These are phyloP conservation scores for Agrocybe praecox DNA, from an alignment of 768 basidiomycete genomes.

Conservation along the genomic window DNA sequence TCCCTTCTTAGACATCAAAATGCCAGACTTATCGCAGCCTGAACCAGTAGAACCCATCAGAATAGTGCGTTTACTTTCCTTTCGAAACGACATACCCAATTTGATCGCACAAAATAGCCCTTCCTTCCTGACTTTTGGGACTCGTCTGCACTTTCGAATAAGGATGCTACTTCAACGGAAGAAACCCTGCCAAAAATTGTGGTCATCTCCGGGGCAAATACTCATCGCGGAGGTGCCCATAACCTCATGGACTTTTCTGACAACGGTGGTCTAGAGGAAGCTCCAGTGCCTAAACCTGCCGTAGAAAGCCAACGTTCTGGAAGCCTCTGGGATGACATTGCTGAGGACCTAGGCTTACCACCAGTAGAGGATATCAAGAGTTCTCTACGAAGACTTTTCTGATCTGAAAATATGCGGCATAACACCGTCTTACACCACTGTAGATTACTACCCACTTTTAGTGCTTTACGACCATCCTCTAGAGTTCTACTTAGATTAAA, in stretches of 20 bases:
- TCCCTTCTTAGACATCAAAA: slow-evolving; percentile 45
- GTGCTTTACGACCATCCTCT: not conserved
- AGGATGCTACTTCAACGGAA: slow-evolving; percentile 16
- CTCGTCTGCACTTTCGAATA: slow-evolving; percentile 26
- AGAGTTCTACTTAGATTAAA: not conserved
- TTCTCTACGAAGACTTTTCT: slow-evolving; percentile 32
- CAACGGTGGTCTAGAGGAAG: not conserved
- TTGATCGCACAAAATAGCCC: slow-evolving; percentile 35
- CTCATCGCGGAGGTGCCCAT: slow-evolving; percentile 39
- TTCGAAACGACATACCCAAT: not conserved
- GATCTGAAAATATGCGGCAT: slow-evolving; percentile 13
- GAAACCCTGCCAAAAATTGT: slow-evolving; percentile 43
- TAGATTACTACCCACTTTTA: not conserved
- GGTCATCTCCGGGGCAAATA: slow-evolving; percentile 42
- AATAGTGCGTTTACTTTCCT: slow-evolving; percentile 53
- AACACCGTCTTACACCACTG: too few relatives aligned
- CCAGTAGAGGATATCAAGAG: slow-evolving; percentile 31
- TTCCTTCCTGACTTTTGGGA: slow-evolving; percentile 50
- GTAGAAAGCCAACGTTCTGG: slow-evolving; percentile 19
- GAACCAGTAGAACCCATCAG: slow-evolving; percentile 47
- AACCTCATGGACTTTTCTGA: slow-evolving; percentile 20
- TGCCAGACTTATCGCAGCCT: slow-evolving; percentile 58
- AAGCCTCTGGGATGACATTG: slow-evolving; percentile 46
- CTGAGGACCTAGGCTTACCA: slow-evolving; percentile 48
- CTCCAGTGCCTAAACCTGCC: slow-evolving; percentile 2